phyloP scores from a whole-genome alignment of 2,329 filamentous ascomycete species.

The Colletotrichum spaethianum region DNA sequence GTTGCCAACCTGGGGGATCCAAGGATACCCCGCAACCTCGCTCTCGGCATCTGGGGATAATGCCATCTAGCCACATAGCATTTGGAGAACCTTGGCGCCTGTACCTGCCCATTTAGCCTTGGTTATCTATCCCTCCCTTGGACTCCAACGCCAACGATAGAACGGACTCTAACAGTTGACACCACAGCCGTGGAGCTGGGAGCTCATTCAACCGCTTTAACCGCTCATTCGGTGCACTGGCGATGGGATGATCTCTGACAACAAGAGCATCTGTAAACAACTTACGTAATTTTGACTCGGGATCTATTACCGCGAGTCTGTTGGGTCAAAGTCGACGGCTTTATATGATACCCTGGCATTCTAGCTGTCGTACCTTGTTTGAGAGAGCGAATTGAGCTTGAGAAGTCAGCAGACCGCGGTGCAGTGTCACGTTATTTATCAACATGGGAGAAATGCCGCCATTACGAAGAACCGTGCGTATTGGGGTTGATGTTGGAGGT shows the following conservation, averaged over 20 bases:
- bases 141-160: background rate
- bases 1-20: constrained; percentile 8
- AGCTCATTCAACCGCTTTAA: constrained; percentile 18
- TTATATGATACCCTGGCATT: constrained; percentile 1
- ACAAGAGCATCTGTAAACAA: background rate
- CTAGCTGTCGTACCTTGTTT: no score
- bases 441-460: constrained; percentile 33
- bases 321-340: background rate
- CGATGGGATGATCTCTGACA: background rate
- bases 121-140: background rate
- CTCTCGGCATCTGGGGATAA: constrained; percentile 7
- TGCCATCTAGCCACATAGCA: background rate
- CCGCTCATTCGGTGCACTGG: background rate
- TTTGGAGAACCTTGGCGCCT: constrained; percentile 10
- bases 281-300: constrained; percentile 5
- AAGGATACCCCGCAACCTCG: constrained; percentile 30
- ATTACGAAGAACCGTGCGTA: constrained; percentile 46
- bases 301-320: background rate
- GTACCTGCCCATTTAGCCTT: constrained; percentile 25
- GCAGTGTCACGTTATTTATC: background rate
- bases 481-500: constrained; percentile 63
- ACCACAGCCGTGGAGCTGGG: background rate
- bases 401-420: no score
- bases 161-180: background rate
- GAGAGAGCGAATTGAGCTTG: background rate